Conservation (phyloP, 352 stramenopile species). For the Thraustochytrium striatum region DNA sequence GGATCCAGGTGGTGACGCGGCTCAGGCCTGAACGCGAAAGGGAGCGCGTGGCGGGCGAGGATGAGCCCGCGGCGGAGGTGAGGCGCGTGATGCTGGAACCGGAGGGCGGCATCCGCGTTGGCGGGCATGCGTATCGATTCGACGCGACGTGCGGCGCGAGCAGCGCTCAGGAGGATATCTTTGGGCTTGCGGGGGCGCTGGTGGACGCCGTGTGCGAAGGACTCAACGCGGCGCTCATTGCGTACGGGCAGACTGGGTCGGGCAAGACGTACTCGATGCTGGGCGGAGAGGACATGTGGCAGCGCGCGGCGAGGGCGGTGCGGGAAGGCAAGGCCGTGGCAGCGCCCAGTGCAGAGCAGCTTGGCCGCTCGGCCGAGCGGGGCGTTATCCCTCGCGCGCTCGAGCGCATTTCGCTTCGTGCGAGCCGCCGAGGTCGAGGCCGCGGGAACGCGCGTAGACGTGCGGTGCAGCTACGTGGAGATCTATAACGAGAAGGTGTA, state of each 20-base stretch:
- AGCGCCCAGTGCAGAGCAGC: no score
- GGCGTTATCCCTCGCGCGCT: constrained; percentile 77
- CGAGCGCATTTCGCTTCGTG: constrained; percentile 71
- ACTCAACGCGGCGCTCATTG: constrained; percentile 38
- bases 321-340: no score
- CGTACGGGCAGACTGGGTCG: constrained; percentile 35
- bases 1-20: no score
- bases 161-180: background rate
- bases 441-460: background rate
- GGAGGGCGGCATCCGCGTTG: background rate
- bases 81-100: no score
- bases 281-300: constrained; percentile 29
- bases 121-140: background rate
- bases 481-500: constrained; percentile 91
- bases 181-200: background rate
- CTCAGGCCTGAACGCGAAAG: no score
- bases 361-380: constrained; percentile 60
- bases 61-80: no score
- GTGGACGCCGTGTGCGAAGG: constrained; percentile 30
- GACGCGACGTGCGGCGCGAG: constrained; percentile 16
- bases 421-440: background rate
- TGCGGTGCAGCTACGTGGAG: constrained; percentile 78
- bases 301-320: no score
- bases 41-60: no score
- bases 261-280: constrained; percentile 49